Conservation (phyloP, 1,284 basidiomycete genomes). For the Marasmius fiardii region DNA sequence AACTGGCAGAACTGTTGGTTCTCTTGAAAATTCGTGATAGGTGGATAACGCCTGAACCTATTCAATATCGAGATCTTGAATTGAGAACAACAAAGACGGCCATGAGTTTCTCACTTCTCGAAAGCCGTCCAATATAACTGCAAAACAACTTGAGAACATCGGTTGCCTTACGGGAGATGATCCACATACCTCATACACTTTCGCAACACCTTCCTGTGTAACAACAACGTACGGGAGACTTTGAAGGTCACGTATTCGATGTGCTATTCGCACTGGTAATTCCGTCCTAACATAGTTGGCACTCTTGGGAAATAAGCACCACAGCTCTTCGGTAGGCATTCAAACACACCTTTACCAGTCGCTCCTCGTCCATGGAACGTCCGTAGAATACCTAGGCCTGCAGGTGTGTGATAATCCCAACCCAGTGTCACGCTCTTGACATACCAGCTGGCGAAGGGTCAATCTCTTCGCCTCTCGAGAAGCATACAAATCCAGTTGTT, state of each 20-base stretch:
- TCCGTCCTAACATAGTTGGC: slow-evolving; percentile 91
- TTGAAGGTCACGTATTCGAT: slow-evolving; percentile 85
- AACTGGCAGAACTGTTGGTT: slow-evolving; percentile 81
- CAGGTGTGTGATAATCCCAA: slow-evolving; percentile 5
- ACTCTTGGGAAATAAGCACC: slow-evolving; percentile 42
- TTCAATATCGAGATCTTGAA: slow-evolving; percentile 15
- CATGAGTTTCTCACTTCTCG: slow-evolving; percentile 54
- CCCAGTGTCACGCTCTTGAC: slow-evolving; percentile 18
- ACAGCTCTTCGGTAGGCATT: background rate
- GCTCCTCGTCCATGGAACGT: slow-evolving; percentile 70
- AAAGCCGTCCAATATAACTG: slow-evolving; percentile 82
- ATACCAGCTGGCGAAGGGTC: slow-evolving; percentile 79
- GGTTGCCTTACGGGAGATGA: slow-evolving; percentile 1
- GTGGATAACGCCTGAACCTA: slow-evolving; percentile 77
- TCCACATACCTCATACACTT: slow-evolving; percentile 81
- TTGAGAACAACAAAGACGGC: slow-evolving; percentile 5
- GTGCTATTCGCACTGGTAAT: slow-evolving; percentile 84
- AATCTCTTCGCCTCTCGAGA: slow-evolving; percentile 70
- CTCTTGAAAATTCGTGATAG: slow-evolving; percentile 70
- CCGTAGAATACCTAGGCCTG: slow-evolving; percentile 64
- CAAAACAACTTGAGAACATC: slow-evolving; percentile 4
- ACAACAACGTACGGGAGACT: slow-evolving; percentile 86
- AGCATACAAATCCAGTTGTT: slow-evolving; percentile 80
- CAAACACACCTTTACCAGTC: slow-evolving; percentile 61
- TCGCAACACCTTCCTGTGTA: slow-evolving; percentile 80